A percentile compares a stretch with the other conserved stretches of the same genome.
Conservation (phyloP, 768 basidiomycete genomes). For the Calocybe gangraenosa region DNA sequence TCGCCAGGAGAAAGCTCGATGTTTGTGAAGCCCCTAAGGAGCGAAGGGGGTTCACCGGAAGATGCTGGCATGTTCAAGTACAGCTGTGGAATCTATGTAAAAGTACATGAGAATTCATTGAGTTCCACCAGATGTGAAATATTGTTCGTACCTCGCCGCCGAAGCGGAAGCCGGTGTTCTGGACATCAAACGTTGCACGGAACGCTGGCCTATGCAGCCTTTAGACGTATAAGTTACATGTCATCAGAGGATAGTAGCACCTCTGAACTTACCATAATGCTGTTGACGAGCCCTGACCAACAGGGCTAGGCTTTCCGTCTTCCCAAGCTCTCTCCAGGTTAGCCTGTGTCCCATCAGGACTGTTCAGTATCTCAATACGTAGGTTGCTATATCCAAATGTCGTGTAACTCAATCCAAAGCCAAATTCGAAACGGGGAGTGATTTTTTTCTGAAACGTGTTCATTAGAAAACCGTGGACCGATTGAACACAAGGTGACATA, state of each 20-base stretch:
- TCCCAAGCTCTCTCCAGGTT: conserved; percentile 50
- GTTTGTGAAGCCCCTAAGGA: conserved; percentile 69
- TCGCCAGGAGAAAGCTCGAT: conserved; percentile 46
- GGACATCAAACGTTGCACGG: conserved; percentile 57
- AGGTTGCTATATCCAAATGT: conserved; percentile 69
- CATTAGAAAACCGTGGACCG: background rate
- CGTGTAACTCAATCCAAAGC: conserved; percentile 87
- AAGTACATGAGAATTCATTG: conserved; percentile 1
- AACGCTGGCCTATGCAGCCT: conserved; percentile 68
- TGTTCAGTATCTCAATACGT: conserved; percentile 36
- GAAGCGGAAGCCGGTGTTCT: conserved; percentile 55
- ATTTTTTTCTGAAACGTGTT: conserved; percentile 52
- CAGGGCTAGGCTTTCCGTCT: conserved; percentile 49
- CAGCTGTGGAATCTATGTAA: conserved; percentile 61
- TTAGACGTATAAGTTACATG: background rate
- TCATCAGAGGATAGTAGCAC: background rate
- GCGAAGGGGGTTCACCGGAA: conserved; percentile 65
- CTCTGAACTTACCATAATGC: conserved; percentile 47
- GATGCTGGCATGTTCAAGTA: conserved; percentile 66
- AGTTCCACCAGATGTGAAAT: background rate
- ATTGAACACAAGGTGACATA: conserved; percentile 27
- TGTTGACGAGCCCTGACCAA: conserved; percentile 52
- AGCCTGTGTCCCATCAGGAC: conserved; percentile 33
- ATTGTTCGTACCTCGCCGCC: conserved; percentile 58
- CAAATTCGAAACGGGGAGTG: conserved; percentile 82